A percentile compares a stretch with the other conserved stretches of the same genome.
Conservation (phyloP, 108 stramenopile genomes). For the Pinguiococcus pyrenoidosus region DNA sequence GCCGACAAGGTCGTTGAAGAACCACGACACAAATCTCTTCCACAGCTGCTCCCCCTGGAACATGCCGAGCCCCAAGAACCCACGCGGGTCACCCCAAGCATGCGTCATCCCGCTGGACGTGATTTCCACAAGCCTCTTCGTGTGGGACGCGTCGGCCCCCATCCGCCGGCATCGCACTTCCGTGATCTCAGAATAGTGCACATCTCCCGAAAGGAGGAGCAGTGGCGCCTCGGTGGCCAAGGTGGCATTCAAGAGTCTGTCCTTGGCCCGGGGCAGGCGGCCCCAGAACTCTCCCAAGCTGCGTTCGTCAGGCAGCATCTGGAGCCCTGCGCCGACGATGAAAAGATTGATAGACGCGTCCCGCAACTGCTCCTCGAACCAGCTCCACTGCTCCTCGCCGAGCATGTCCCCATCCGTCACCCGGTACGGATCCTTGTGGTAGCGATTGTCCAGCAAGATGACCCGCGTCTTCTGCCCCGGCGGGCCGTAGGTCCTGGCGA, state of each 20-base stretch:
- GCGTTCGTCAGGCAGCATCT: conserved; percentile 68
- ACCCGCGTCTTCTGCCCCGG: conserved; percentile 38
- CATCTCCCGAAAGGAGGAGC: conserved; percentile 62
- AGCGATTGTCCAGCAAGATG: conserved; percentile 65
- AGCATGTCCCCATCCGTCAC: conserved; percentile 49
- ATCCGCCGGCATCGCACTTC: conserved; percentile 16
- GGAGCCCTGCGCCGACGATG: conserved; percentile 57
- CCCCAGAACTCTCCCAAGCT: conserved; percentile 70
- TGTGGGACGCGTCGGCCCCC: background rate
- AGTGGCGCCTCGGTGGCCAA: conserved; percentile 21
- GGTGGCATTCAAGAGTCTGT: conserved; percentile 40
- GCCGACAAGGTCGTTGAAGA: too few relatives aligned
- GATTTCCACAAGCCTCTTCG: conserved; percentile 50
- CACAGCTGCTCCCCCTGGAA: too few relatives aligned
- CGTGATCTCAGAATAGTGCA: conserved; percentile 69
- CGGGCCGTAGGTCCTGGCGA: conserved; percentile 5
- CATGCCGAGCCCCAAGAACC: too few relatives aligned
- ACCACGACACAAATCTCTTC: too few relatives aligned
- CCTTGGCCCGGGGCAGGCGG: conserved; percentile 58
- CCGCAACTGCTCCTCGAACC: conserved; percentile 45
- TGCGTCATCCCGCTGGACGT: conserved; percentile 74
- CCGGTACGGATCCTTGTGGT: conserved; percentile 54
- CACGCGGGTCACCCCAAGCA: too few relatives aligned
- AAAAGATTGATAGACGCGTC: conserved; percentile 33
- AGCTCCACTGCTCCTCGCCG: conserved; percentile 65